phyloP scores from a whole-genome alignment of 176 grass and related monocot species.

The Oryza nivara region DNA sequence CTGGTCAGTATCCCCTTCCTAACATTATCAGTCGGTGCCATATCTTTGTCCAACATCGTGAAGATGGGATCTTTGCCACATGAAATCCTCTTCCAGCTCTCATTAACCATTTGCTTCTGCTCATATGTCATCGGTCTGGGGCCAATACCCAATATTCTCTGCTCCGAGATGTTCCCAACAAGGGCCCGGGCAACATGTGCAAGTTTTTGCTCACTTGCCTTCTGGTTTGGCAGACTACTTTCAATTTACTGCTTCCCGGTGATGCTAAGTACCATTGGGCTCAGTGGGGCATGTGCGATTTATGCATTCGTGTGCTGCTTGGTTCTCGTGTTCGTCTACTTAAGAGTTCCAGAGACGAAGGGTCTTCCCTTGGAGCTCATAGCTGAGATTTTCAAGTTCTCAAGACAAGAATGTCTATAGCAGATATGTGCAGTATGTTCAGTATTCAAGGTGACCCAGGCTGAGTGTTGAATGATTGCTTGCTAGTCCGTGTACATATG shows the following conservation, averaged over 20 bases:
- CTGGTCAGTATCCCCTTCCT: constrained; percentile 67
- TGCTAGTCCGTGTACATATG: constrained; percentile 44
- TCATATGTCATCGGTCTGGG: constrained; percentile 83
- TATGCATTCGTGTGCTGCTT: constrained; percentile 65
- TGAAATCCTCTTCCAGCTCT: constrained; percentile 57
- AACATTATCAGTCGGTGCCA: constrained; percentile 52
- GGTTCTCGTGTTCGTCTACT: constrained; percentile 56
- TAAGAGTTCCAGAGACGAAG: constrained; percentile 73
- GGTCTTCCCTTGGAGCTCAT: constrained; percentile 84
- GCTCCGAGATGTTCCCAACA: constrained; percentile 91
- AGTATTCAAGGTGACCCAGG: not conserved
- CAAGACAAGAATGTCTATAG: constrained; percentile 30
- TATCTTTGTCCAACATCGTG: constrained; percentile 61
- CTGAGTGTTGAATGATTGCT: not conserved
- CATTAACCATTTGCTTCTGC: constrained; percentile 74
- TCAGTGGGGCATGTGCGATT: constrained; percentile 63
- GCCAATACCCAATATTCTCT: constrained; percentile 82
- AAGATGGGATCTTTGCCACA: constrained; percentile 47
- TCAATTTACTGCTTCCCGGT: constrained; percentile 75
- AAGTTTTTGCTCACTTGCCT: constrained; percentile 81
- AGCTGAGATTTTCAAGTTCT: constrained; percentile 62
- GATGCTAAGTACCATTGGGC: constrained; percentile 73
- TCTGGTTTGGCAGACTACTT: constrained; percentile 78
- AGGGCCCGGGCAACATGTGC: constrained; percentile 76
- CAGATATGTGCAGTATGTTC: constrained; percentile 6